Conservation (phyloP, 116 monocot species). For the Phalaenopsis hybrid region DNA sequence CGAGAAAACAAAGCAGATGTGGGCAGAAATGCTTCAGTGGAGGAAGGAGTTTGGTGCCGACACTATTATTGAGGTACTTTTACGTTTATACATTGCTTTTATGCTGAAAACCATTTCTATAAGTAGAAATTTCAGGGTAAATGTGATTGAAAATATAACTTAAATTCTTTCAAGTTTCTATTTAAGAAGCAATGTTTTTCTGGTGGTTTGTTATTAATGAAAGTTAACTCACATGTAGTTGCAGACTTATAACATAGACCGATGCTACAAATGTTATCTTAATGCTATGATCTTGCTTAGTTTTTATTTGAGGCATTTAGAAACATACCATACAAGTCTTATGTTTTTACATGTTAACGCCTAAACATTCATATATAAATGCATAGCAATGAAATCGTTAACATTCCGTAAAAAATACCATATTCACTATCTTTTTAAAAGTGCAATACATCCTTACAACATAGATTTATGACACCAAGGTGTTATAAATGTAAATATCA, state of each 20-base stretch:
- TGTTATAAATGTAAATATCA: too few relatives aligned
- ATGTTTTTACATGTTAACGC: too few relatives aligned
- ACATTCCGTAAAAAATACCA: too few relatives aligned
- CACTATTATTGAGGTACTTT: constrained; percentile 61
- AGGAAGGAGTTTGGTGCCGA: constrained; percentile 77
- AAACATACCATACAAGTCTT: too few relatives aligned
- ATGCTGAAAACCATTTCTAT: background rate
- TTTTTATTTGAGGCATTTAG: too few relatives aligned
- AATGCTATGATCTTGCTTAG: background rate
- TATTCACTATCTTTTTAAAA: too few relatives aligned
- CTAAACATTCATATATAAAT: too few relatives aligned
- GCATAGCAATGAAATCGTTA: too few relatives aligned
- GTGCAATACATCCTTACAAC: too few relatives aligned
- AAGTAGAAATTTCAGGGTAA: background rate
- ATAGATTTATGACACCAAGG: too few relatives aligned
- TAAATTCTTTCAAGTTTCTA: background rate
- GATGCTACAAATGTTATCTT: background rate
- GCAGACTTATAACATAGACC: background rate
- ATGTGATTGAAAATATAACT: background rate
- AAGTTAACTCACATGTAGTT: background rate
- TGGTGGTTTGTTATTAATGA: background rate
- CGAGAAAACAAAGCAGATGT: constrained; percentile 88
- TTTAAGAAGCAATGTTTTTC: background rate
- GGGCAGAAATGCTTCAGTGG: constrained; percentile 93
- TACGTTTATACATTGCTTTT: background rate